Evolutionary conservation across 1,284 basidiomycete species (phyloP).

Genomic region (Heliocybe sulcata): DNA sequence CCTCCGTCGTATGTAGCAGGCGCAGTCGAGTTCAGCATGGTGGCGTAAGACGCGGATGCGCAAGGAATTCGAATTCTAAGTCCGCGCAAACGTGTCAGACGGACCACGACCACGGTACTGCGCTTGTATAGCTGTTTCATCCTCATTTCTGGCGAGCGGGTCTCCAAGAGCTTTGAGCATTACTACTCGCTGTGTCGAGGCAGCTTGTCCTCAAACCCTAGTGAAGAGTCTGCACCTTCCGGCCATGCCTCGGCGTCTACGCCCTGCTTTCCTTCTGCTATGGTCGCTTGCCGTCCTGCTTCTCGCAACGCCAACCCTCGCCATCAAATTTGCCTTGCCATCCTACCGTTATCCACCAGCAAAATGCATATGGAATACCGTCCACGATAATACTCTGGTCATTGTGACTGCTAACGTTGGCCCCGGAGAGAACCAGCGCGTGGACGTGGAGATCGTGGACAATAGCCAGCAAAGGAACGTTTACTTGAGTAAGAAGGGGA

Average conservation of each 20-base stretch:
- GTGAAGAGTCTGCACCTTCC: neutral
- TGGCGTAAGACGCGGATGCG: too few relatives aligned
- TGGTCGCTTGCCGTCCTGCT: slow-evolving; percentile 13
- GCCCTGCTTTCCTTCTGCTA: neutral
- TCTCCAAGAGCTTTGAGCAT: too few relatives aligned
- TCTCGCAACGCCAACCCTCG: slow-evolving; percentile 27
- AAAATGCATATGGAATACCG: slow-evolving; percentile 93
- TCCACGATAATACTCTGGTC: slow-evolving; percentile 80
- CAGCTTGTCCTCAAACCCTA: too few relatives aligned
- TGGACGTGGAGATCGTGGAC: slow-evolving; percentile 94
- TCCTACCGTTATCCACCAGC: slow-evolving; percentile 62
- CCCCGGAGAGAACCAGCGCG: slow-evolving; percentile 63
- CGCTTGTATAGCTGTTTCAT: too few relatives aligned
- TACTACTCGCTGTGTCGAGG: too few relatives aligned
- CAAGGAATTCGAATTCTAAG: too few relatives aligned
- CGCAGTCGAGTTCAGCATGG: too few relatives aligned
- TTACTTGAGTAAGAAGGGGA: slow-evolving; percentile 85
- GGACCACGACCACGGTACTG: too few relatives aligned
- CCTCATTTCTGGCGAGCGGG: too few relatives aligned
- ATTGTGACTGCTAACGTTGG: slow-evolving; percentile 93
- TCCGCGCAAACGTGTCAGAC: too few relatives aligned
- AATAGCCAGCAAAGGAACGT: slow-evolving; percentile 84
- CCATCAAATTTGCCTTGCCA: slow-evolving; percentile 80
- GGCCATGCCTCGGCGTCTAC: neutral
- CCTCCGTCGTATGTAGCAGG: too few relatives aligned